Conservation (phyloP, 768 basidiomycete genomes). For the Myochromella boudieri region DNA sequence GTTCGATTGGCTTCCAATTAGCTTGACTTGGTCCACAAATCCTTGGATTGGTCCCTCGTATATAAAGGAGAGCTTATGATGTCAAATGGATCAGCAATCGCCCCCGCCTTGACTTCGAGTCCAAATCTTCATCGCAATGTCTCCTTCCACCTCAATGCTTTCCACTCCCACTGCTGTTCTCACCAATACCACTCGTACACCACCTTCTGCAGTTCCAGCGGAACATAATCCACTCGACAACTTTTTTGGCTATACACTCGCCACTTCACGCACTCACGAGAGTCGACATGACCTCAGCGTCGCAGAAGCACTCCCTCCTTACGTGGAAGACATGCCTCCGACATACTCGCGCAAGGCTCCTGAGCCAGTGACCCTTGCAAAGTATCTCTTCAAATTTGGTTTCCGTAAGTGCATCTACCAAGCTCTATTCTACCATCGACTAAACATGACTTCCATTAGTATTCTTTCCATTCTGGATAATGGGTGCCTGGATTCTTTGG, state of each 20-base stretch:
- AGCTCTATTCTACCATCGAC: conserved; percentile 1
- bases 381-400: conserved; percentile 63
- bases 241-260: conserved; percentile 37
- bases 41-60: neutral
- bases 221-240: conserved; percentile 27
- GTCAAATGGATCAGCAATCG: neutral
- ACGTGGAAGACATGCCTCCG: conserved; percentile 42
- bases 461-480: conserved; percentile 62
- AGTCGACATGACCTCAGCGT: conserved; percentile 41
- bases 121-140: neutral
- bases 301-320: conserved; percentile 39
- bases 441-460: conserved; percentile 32
- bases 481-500: conserved; percentile 55
- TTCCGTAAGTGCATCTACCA: conserved; percentile 44
- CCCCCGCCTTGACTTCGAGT: neutral
- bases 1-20: conserved; percentile 4
- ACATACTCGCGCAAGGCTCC: conserved; percentile 32
- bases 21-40: neutral
- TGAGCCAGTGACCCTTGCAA: conserved; percentile 56
- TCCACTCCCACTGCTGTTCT: conserved; percentile 16
- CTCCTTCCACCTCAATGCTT: conserved; percentile 11
- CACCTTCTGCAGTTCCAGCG: conserved; percentile 11
- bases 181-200: conserved; percentile 20
- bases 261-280: conserved; percentile 32
- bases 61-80: neutral